A percentile compares a stretch with the other conserved stretches of the same genome.
These are phyloP conservation scores for Blepharisma undulans DNA, from an alignment of 169 alveolate species.

Conservation along the genomic window DNA sequence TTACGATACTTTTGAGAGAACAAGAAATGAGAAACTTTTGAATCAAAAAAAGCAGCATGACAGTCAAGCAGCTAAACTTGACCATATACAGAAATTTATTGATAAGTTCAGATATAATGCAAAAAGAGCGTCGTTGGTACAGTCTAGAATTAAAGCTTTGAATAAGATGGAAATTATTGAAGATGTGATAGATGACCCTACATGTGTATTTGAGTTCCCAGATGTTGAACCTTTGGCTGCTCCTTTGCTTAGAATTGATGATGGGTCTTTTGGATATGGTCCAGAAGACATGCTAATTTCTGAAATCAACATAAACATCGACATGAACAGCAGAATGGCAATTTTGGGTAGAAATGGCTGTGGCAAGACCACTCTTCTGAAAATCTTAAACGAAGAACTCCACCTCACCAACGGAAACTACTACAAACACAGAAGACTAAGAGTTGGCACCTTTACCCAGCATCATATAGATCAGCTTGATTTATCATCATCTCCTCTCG, in stretches of 20 bases:
- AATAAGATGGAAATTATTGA: conserved; percentile 93
- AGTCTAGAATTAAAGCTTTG: conserved; percentile 93
- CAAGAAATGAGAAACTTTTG: conserved; percentile 87
- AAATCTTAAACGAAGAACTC: conserved; percentile 89
- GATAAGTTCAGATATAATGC: conserved; percentile 95
- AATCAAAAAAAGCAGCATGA: conserved; percentile 88
- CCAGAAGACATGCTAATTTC: conserved; percentile 43
- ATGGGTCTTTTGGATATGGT: conserved; percentile 61
- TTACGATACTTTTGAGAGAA: conserved; percentile 93
- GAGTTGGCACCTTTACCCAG: conserved; percentile 94
- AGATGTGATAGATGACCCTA: conserved; percentile 94
- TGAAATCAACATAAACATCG: conserved; percentile 71
- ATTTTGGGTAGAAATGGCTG: conserved; percentile 98
- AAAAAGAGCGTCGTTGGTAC: conserved; percentile 93
- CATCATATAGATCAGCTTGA: conserved; percentile 96
- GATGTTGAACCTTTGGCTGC: conserved; percentile 89
- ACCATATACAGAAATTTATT: conserved; percentile 93
- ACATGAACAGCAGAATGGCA: conserved; percentile 91
- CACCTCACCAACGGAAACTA: conserved; percentile 89
- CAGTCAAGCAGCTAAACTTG: conserved; percentile 87
- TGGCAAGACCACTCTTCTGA: conserved; percentile 96
- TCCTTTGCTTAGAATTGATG: conserved; percentile 85
- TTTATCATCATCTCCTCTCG: conserved; percentile 93
- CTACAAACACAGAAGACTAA: conserved; percentile 90
- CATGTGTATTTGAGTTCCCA: conserved; percentile 87